Base-by-base conservation (phyloP, 2,329 filamentous ascomycete genomes). In the Ceratocystis alfenasii region DNA sequence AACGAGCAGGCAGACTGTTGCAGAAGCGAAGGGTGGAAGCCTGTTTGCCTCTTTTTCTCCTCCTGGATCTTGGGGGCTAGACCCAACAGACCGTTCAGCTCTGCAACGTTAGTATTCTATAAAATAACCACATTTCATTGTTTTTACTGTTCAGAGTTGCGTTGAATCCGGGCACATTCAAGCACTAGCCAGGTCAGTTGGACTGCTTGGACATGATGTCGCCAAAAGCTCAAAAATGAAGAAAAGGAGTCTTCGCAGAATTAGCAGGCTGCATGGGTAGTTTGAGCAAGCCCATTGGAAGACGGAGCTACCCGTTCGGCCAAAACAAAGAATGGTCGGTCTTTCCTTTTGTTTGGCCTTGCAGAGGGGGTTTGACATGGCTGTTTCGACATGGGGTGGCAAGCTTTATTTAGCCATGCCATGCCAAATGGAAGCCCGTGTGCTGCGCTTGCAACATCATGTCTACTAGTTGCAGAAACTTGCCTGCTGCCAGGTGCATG, bases 261-360 rank as follows among this genome's bases (percentile, higher is more conserved):
- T 20, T 55, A 22, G 12, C 2, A 5, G 20, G 5, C 50, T 20
- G 50, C 50, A 55, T 55, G 50, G 12, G 20, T 25, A 55, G 25
- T 55, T 30, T 55, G 50, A 55, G 20, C 50, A 55, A 55, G 50
- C 20, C 25, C 22, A 55, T 55, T 55, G 50, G 50, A 55, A 55
- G 50, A 55, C 50, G 50, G 50, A 55, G 22, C 20, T 55, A 22
- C n/a, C 50, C 50, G 50, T 55, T 25, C 12, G 50, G 50, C 50
- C 50, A 55, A 25, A 55, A 55, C 25, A 8, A 55, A 55, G 50
- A 22, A 30, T 25, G 12, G 20, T 10, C 50, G 50, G 50, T 28
- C 50, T 55, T 55, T 55, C 10, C 25, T 55, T 55, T 30, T 15
- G 22, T 30, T 15, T 30, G 46, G 46, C 8, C 20, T 55, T 28